Evolutionary conservation across 768 basidiomycete species (phyloP).

Genomic region (Dacryopinax primogenitus): DNA sequence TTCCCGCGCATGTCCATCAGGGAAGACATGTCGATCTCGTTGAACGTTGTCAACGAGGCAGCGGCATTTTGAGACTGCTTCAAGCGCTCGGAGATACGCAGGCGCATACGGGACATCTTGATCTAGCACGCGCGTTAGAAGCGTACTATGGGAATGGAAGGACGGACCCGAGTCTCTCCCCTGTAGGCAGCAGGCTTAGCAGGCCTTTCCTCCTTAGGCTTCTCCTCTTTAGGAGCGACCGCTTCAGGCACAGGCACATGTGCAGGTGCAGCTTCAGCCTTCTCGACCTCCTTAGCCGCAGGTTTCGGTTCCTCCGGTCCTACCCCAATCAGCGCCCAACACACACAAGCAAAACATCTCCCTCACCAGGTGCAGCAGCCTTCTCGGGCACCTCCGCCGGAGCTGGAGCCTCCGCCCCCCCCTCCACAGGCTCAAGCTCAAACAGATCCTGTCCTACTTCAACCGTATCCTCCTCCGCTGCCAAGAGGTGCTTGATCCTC

Average conservation of each 20-base stretch:
- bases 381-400: too few species aligned
- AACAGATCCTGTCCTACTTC: conserved; percentile 90
- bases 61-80: conserved; percentile 97
- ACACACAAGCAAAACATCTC: not conserved
- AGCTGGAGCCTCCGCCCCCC: conserved; percentile 33
- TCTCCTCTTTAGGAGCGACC: conserved; percentile 30
- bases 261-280: conserved; percentile 19
- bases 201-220: conserved; percentile 28
- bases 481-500: conserved; percentile 73
- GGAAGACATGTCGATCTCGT: conserved; percentile 98
- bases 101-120: conserved; percentile 98
- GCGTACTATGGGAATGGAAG: not conserved
- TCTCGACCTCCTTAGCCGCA: conserved; percentile 21
- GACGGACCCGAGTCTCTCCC: conserved; percentile 69
- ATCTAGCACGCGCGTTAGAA: conserved; percentile 42
- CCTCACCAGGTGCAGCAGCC: conserved; percentile 11
- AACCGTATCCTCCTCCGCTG: conserved; percentile 87
- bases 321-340: not conserved
- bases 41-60: conserved; percentile 94
- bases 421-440: conserved; percentile 73
- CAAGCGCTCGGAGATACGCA: conserved; percentile 90
- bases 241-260: too few species aligned
- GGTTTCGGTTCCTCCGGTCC: conserved; percentile 17
- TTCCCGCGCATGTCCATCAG: conserved; percentile 83
- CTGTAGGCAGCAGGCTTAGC: conserved; percentile 36